Evolutionary conservation across 805 yeast genomes (phyloP).

Genomic region (Kuraishia capsulata): DNA sequence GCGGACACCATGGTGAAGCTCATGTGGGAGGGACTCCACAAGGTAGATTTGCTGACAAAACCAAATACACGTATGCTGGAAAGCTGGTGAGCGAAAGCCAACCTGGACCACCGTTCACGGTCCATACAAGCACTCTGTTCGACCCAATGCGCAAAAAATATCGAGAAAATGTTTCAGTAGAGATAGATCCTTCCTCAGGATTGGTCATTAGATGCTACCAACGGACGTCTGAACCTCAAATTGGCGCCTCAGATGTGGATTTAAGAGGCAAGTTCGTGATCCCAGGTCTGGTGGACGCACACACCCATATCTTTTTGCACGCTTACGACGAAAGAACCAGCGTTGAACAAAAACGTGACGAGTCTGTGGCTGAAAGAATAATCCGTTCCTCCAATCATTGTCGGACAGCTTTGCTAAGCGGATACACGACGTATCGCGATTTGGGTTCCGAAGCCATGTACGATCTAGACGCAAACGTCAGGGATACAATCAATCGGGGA

Average conservation of each 20-base stretch:
- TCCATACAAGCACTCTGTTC: conserved; percentile 13
- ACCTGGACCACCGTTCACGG: conserved; percentile 9
- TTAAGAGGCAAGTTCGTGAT: conserved; percentile 13
- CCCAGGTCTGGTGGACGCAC: conserved; percentile 21
- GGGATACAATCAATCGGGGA: conserved; percentile 19
- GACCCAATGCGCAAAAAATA: conserved; percentile 10
- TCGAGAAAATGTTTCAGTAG: conserved; percentile 9
- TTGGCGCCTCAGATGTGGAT: conserved; percentile 12
- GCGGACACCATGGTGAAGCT: conserved; percentile 12
- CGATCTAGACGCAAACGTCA: conserved; percentile 18
- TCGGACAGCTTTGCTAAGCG: conserved; percentile 13
- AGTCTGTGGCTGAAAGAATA: conserved; percentile 17
- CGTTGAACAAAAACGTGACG: conserved; percentile 17
- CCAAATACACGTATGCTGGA: background rate
- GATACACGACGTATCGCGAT: conserved; percentile 20
- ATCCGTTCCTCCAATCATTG: conserved; percentile 17
- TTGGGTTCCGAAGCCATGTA: conserved; percentile 19
- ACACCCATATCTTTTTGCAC: conserved; percentile 19
- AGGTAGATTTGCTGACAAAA: background rate
- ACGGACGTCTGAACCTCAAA: conserved; percentile 4
- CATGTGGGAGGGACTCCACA: background rate
- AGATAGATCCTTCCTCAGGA: conserved; percentile 14
- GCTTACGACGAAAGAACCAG: conserved; percentile 18
- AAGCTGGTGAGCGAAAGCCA: conserved; percentile 3
- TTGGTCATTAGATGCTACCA: conserved; percentile 8